Percentiles rank a stretch among this genome's conserved stretches.
Evolutionary conservation across 805 yeast species (phyloP).

Genomic region (Yarrowia keelungensis): DNA sequence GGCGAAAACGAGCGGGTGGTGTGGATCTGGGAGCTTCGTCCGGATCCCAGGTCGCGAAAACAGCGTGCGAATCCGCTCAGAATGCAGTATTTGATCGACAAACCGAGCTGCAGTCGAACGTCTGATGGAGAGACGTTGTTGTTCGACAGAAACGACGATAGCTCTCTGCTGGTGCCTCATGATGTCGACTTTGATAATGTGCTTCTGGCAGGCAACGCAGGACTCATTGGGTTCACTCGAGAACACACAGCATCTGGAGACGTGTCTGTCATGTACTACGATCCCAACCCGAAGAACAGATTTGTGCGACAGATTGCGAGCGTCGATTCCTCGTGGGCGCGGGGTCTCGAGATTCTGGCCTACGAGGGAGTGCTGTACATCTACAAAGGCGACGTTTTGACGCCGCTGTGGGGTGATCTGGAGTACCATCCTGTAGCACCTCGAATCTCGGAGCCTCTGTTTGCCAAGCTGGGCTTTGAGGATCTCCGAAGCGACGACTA

Average conservation of each 20-base stretch:
- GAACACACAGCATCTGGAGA: neutral
- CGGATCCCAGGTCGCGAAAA: conserved; percentile 5
- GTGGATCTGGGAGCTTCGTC: conserved; percentile 22
- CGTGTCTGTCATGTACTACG: conserved; percentile 8
- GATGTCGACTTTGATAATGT: neutral
- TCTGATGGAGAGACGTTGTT: neutral
- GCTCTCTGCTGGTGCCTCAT: conserved; percentile 2
- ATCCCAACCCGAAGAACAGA: conserved; percentile 2
- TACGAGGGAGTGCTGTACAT: neutral
- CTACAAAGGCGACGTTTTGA: neutral
- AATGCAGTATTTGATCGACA: conserved; percentile 16
- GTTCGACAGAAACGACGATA: conserved; percentile 6
- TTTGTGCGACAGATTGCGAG: conserved; percentile 1
- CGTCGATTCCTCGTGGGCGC: neutral
- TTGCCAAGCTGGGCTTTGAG: conserved; percentile 17
- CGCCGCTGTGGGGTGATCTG: conserved; percentile 11
- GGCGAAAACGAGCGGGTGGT: conserved; percentile 27
- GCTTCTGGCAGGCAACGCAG: neutral
- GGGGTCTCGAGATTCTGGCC: neutral
- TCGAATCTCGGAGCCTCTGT: neutral
- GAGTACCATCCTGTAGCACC: neutral
- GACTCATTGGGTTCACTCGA: conserved; percentile 14
- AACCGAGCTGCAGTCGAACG: neutral
- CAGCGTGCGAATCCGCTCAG: neutral
- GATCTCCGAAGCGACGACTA: conserved; percentile 15